Percentiles rank a stretch among this genome's conserved stretches.
Evolutionary conservation across 106 monocot genomes (phyloP).

Genomic region (Platanthera zijinensis): DNA sequence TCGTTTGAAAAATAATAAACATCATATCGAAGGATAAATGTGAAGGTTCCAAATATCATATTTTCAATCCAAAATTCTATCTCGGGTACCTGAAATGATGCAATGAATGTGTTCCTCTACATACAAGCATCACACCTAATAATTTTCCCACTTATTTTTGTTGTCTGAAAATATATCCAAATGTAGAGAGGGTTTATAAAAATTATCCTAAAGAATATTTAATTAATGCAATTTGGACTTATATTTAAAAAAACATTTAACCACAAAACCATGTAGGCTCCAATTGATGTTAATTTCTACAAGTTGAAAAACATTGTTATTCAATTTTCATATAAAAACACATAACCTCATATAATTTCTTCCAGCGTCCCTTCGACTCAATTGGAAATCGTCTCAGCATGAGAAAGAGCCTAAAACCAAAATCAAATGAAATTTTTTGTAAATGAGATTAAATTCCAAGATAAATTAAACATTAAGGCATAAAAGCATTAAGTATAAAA

Average conservation of each 20-base stretch:
- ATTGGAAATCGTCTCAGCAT: constrained; percentile 72
- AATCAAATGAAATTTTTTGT: constrained; percentile 2
- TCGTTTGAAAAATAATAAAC: no score
- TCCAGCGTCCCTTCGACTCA: constrained; percentile 64
- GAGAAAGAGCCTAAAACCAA: constrained; percentile 41
- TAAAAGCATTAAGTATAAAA: no score
- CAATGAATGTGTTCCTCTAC: no score
- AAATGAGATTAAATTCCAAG: neutral
- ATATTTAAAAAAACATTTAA: neutral
- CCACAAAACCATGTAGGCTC: neutral
- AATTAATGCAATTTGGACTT: neutral
- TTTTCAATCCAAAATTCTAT: no score
- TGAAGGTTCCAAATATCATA: no score
- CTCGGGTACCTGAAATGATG: no score
- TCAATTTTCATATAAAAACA: neutral
- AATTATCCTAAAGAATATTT: neutral
- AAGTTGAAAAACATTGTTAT: neutral
- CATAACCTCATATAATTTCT: constrained; percentile 68
- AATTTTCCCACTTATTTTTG: no score
- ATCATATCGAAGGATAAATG: no score
- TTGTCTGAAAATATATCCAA: no score
- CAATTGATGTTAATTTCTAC: neutral
- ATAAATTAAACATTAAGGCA: neutral
- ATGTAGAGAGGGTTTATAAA: neutral
- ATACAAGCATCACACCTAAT: no score